phyloP scores from a whole-genome alignment of 2,329 filamentous ascomycete species.

The Celoporthe dispersa region DNA sequence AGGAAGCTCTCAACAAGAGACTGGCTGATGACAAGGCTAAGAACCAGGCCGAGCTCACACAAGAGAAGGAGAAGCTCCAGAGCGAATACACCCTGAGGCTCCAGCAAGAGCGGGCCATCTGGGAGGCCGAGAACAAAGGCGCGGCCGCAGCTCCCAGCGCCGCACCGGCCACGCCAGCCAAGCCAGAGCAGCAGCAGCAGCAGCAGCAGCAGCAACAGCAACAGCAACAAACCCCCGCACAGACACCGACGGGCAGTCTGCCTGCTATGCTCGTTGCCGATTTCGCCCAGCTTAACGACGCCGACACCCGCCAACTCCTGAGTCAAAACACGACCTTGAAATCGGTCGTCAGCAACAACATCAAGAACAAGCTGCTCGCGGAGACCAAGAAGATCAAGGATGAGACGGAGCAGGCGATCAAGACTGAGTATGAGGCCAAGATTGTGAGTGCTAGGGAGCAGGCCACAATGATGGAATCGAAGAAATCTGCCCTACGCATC shows the following conservation, averaged over 20 bases:
- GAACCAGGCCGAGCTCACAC: slow-evolving; percentile 54
- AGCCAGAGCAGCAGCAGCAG: slow-evolving; percentile 36
- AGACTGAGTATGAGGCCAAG: slow-evolving; percentile 57
- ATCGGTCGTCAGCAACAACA: slow-evolving; percentile 62
- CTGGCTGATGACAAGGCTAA: slow-evolving; percentile 67
- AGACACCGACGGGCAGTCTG: slow-evolving; percentile 42
- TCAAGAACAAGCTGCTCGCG: slow-evolving; percentile 71
- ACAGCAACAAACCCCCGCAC: slow-evolving; percentile 35
- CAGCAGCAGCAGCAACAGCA: slow-evolving; percentile 33
- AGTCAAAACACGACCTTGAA: slow-evolving; percentile 61
- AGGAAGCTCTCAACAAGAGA: slow-evolving; percentile 68
- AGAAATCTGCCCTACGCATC: slow-evolving; percentile 74
- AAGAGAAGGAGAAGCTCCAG: slow-evolving; percentile 57
- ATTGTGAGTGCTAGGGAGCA: slow-evolving; percentile 60
- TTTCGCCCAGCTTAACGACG: slow-evolving; percentile 56
- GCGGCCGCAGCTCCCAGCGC: slow-evolving; percentile 25
- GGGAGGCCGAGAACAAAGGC: slow-evolving; percentile 56
- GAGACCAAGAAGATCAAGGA: slow-evolving; percentile 65
- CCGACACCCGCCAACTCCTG: slow-evolving; percentile 61
- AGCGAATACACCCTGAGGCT: slow-evolving; percentile 52
- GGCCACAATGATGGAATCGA: slow-evolving; percentile 73
- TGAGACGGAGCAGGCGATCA: slow-evolving; percentile 53
- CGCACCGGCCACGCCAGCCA: slow-evolving; percentile 45
- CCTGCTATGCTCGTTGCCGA: slow-evolving; percentile 43
- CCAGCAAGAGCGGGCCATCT: slow-evolving; percentile 67